phyloP scores from a whole-genome alignment of 352 stramenopile genomes.

The Globisporangium nodosum region DNA sequence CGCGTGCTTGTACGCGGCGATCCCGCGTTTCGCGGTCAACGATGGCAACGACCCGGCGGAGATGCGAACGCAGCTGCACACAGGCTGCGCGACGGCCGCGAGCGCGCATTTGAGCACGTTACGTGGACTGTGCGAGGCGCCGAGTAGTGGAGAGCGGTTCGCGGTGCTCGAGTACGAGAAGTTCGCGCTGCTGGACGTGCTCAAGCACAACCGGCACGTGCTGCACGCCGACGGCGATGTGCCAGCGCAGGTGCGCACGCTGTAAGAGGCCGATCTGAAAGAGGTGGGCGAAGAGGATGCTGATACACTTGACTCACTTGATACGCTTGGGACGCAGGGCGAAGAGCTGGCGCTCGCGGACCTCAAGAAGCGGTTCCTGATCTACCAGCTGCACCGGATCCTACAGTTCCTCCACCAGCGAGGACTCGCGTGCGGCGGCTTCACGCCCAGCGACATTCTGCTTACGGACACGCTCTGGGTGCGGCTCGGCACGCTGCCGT shows the following conservation, averaged over 20 bases:
- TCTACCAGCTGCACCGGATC: slow-evolving; percentile 56
- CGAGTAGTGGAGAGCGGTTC: slow-evolving; percentile 12
- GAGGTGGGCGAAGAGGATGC: neutral
- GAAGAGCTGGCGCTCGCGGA: slow-evolving; percentile 34
- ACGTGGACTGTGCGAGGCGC: slow-evolving; percentile 24
- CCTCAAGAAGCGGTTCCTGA: slow-evolving; percentile 56
- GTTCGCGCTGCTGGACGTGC: slow-evolving; percentile 59
- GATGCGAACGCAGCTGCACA: neutral
- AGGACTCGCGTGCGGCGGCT: slow-evolving; percentile 31
- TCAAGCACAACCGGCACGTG: slow-evolving; percentile 64
- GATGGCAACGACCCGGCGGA: neutral
- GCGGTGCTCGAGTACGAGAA: slow-evolving; percentile 64
- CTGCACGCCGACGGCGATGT: slow-evolving; percentile 27
- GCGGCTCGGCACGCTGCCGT: slow-evolving; percentile 34
- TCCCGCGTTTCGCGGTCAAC: slow-evolving; percentile 29
- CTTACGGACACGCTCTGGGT: slow-evolving; percentile 49
- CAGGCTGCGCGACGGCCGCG: neutral
- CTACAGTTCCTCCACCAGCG: slow-evolving; percentile 40
- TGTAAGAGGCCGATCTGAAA: too few species aligned
- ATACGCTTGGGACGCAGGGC: slow-evolving; percentile 3
- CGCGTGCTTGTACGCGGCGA: slow-evolving; percentile 41
- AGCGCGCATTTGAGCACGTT: slow-evolving; percentile 27
- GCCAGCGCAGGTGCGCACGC: neutral
- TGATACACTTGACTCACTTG: neutral
- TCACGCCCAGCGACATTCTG: slow-evolving; percentile 36